These are phyloP conservation scores for Candida bentonensis DNA, from an alignment of 805 yeast genomes.

Conservation along the genomic window DNA sequence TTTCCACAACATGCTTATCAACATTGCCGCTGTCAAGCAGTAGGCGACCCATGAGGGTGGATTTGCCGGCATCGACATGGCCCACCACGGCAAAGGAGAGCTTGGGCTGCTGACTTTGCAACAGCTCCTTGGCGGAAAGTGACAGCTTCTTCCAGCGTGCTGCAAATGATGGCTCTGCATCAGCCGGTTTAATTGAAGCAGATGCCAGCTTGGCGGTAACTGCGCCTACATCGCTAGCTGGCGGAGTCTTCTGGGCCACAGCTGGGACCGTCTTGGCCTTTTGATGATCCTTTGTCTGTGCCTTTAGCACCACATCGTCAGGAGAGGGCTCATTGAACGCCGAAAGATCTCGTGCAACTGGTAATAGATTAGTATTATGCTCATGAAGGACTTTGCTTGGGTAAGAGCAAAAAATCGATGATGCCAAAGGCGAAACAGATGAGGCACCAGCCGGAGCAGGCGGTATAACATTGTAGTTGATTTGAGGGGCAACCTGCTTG, in stretches of 20 bases:
- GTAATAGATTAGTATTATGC: neutral
- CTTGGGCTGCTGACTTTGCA: slow-evolving; percentile 30
- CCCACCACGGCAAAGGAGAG: slow-evolving; percentile 71
- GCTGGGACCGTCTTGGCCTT: neutral
- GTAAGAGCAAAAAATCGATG: neutral
- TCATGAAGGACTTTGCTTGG: neutral
- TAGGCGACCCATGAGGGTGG: slow-evolving; percentile 64
- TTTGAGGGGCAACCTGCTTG: no score
- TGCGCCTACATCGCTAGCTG: neutral
- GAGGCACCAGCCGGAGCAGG: no score
- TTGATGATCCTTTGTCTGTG: slow-evolving; percentile 27
- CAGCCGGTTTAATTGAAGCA: neutral
- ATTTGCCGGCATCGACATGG: slow-evolving; percentile 78
- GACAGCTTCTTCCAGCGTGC: neutral
- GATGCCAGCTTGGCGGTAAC: neutral
- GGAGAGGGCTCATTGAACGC: slow-evolving; percentile 56
- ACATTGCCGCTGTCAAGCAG: slow-evolving; percentile 54
- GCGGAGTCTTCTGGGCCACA: no score
- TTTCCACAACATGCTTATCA: slow-evolving; percentile 48
- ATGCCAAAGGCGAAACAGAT: neutral
- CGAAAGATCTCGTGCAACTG: slow-evolving; percentile 6
- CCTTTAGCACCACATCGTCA: slow-evolving; percentile 43
- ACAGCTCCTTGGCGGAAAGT: slow-evolving; percentile 2
- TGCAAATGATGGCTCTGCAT: neutral
- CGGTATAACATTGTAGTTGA: no score